Evolutionary conservation across 257 asterid genomes (phyloP).

Genomic region (Primulina huaijiensis): DNA sequence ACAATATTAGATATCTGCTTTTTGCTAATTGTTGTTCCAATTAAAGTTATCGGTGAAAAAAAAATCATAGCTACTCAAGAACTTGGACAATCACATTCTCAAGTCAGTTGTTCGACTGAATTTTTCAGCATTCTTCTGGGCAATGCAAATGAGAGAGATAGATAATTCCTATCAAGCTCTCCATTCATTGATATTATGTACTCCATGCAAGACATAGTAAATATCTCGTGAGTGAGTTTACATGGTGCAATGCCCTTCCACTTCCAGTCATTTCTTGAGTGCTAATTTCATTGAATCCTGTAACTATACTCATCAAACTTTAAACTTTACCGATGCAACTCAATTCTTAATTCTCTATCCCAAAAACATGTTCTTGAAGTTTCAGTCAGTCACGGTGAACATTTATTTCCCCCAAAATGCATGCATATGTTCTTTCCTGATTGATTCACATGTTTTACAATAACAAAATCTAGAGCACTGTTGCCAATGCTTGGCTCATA

Average conservation of each 20-base stretch:
- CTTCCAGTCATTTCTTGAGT: background rate
- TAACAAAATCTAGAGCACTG: background rate
- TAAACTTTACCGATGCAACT: background rate
- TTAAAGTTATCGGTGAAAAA: background rate
- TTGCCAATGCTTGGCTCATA: background rate
- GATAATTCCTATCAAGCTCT: background rate
- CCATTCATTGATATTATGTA: background rate
- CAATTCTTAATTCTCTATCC: background rate
- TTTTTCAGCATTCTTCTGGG: slow-evolving; percentile 5
- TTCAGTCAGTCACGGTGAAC: background rate
- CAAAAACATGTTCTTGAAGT: background rate
- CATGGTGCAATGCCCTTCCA: background rate
- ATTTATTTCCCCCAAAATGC: background rate
- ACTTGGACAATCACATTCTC: background rate
- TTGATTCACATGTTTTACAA: slow-evolving; percentile 1
- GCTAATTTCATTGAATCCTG: slow-evolving; percentile 1
- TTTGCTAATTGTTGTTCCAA: background rate
- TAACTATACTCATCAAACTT: background rate
- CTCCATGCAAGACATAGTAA: background rate
- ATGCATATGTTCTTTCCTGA: background rate
- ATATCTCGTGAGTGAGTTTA: background rate
- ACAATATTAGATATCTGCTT: slow-evolving; percentile 4
- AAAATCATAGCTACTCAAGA: background rate
- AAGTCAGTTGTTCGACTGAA: background rate
- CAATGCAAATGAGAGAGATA: background rate